phyloP scores from a whole-genome alignment of 345 rosid species.

The rapeseed (Brassica napus) region Da-Ae NC_063442.1:41873001-41873500 shows the following conservation, averaged over 20 bases:
- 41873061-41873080: not conserved
- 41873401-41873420: not conserved
- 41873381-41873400: not conserved
- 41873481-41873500: no score
- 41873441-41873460: slow-evolving; percentile 8
- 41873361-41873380: not conserved
- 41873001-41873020: slow-evolving; percentile 1
- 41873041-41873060: not conserved
- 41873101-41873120: not conserved
- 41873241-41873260: not conserved
- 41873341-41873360: not conserved
- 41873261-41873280: not conserved
- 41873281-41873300: slow-evolving; percentile 1
- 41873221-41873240: not conserved
- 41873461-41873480: not conserved
- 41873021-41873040: not conserved
- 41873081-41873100: slow-evolving; percentile 15
- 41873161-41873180: slow-evolving; percentile 3
- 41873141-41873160: not conserved
- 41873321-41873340: not conserved
- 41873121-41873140: slow-evolving; percentile 4
- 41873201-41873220: slow-evolving; percentile 1
- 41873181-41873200: not conserved
- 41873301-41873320: not conserved
- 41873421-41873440: not conserved